Conservation (phyloP, 2,329 filamentous ascomycete species). For the Emergomyces pasteurianus region DNA sequence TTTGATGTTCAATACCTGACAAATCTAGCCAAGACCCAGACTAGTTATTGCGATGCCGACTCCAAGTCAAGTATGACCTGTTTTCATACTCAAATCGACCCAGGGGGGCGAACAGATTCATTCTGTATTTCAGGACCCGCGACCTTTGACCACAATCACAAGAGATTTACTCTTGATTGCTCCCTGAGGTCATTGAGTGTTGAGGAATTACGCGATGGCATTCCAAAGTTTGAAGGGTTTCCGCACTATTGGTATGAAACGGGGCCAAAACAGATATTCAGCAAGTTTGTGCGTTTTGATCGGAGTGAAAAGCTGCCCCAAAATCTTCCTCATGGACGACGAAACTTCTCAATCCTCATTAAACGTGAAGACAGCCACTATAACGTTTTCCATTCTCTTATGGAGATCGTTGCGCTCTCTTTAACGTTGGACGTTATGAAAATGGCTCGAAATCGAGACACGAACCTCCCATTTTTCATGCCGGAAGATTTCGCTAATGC, state of each 20-base stretch:
- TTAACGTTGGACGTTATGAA: conserved; percentile 24
- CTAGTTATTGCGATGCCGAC: neutral
- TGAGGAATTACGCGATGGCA: neutral
- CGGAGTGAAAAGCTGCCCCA: neutral
- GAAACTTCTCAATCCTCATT: conserved; percentile 17
- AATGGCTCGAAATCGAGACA: conserved; percentile 12
- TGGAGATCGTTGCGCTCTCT: conserved; percentile 25
- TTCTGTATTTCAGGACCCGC: conserved; percentile 16
- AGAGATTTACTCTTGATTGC: conserved; percentile 14
- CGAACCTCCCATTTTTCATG: conserved; percentile 12
- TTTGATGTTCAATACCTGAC: neutral
- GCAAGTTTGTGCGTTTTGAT: conserved; percentile 10
- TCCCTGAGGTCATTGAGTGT: conserved; percentile 3
- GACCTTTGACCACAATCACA: conserved; percentile 9
- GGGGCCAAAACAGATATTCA: conserved; percentile 16
- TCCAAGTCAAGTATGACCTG: conserved; percentile 17
- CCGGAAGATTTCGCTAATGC: conserved; percentile 12
- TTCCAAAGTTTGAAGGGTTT: conserved; percentile 11
- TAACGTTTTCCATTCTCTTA: conserved; percentile 26
- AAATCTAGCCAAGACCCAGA: neutral
- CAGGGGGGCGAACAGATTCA: conserved; percentile 13
- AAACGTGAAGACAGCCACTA: conserved; percentile 22
- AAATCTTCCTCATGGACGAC: conserved; percentile 4
- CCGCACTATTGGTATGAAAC: conserved; percentile 22
- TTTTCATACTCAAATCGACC: conserved; percentile 15